These are phyloP conservation scores for Candida bentonensis DNA, from an alignment of 805 yeast species.

Conservation along the genomic window DNA sequence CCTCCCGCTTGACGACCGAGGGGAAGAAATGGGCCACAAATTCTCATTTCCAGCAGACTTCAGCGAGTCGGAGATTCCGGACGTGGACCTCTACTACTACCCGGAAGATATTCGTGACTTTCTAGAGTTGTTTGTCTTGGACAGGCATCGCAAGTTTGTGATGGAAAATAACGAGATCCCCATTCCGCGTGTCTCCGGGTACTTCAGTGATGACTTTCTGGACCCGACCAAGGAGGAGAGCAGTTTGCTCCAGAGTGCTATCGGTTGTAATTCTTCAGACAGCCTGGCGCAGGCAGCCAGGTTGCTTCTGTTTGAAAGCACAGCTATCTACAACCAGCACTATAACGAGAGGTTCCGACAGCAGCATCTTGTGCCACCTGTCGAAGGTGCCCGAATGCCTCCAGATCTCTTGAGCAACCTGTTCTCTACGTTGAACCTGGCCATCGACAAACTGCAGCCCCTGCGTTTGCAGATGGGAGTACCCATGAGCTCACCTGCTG, in stretches of 20 bases:
- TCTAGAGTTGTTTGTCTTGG: not conserved
- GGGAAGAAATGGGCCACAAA: not conserved
- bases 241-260: not conserved
- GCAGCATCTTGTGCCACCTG: not conserved
- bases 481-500: no score
- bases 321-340: not conserved
- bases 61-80: not conserved
- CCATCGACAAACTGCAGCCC: not conserved
- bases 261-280: not conserved
- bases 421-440: not conserved
- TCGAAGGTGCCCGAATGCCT: not conserved
- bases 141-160: not conserved
- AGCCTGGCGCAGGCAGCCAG: not conserved
- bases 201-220: not conserved
- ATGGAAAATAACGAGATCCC: not conserved
- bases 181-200: not conserved
- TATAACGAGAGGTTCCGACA: not conserved
- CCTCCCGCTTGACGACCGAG: not conserved
- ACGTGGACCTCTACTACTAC: not conserved
- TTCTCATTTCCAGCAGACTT: not conserved
- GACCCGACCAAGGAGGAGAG: not conserved
- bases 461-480: not conserved
- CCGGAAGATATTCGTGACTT: not conserved
- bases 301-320: not conserved
- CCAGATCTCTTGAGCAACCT: not conserved